A percentile compares a stretch with the other conserved stretches of the same genome.
These are phyloP conservation scores for Pythium volutum DNA, from an alignment of 352 stramenopile genomes.

Conservation along the genomic window DNA sequence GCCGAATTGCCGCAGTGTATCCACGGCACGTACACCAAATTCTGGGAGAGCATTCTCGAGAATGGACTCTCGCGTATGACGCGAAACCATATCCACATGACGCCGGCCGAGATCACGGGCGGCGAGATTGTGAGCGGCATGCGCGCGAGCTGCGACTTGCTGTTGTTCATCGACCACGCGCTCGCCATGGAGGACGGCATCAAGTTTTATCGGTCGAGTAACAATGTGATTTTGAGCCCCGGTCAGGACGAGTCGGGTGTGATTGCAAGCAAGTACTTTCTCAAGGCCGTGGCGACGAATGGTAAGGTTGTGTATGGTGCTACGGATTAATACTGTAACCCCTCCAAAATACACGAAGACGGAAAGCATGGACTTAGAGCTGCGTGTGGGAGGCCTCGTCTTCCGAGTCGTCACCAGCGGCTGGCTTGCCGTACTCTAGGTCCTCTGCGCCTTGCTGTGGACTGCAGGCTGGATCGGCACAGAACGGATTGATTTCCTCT, in stretches of 20 bases:
- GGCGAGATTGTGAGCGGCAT: constrained; percentile 81
- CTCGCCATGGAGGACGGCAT: constrained; percentile 62
- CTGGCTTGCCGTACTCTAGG: constrained; percentile 37
- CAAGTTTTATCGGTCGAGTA: constrained; percentile 82
- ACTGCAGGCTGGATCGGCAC: constrained; percentile 22
- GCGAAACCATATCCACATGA: constrained; percentile 87
- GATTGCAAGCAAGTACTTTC: constrained; percentile 57
- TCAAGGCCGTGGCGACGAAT: constrained; percentile 47
- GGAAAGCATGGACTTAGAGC: not conserved
- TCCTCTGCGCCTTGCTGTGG: constrained; percentile 29
- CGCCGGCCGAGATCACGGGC: constrained; percentile 38
- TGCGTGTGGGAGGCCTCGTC: constrained; percentile 12
- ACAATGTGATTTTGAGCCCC: constrained; percentile 79
- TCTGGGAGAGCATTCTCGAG: constrained; percentile 63
- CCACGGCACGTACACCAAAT: constrained; percentile 72
- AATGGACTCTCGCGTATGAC: constrained; percentile 71
- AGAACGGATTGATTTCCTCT: constrained; percentile 83
- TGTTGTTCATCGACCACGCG: constrained; percentile 70
- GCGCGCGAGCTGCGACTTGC: constrained; percentile 59
- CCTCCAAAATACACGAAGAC: no score
- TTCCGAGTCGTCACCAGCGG: constrained; percentile 21
- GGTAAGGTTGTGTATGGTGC: constrained; percentile 44
- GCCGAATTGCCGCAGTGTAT: constrained; percentile 51
- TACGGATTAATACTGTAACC: not conserved
- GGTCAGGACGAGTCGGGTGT: constrained; percentile 46